Percentiles rank a stretch among this genome's conserved stretches.
Evolutionary conservation across 2,329 filamentous ascomycete species (phyloP).

Genomic region (Chalara sp.): DNA sequence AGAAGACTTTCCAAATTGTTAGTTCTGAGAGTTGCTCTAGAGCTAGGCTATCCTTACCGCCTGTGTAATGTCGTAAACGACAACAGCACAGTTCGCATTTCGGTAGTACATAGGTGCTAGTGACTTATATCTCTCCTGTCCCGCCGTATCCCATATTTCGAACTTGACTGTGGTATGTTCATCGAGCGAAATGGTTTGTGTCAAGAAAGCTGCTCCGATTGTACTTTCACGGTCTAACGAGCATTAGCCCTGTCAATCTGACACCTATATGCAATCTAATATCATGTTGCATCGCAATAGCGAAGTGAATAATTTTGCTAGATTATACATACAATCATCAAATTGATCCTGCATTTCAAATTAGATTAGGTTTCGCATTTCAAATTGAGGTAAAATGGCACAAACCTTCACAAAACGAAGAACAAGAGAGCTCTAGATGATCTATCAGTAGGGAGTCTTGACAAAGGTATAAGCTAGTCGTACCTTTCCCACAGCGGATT

Average conservation of each 20-base stretch:
- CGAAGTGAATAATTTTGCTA: background rate
- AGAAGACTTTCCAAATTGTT: conserved; percentile 58
- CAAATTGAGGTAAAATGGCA: conserved; percentile 2
- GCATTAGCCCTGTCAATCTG: background rate
- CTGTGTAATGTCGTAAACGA: conserved; percentile 99
- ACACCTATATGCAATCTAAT: background rate
- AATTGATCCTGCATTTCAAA: conserved; percentile 75
- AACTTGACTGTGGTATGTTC: conserved; percentile 99
- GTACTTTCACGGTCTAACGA: conserved; percentile 22
- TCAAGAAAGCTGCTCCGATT: conserved; percentile 83
- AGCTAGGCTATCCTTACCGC: conserved; percentile 53
- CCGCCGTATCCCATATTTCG: conserved; percentile 98
- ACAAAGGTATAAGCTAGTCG: conserved; percentile 13
- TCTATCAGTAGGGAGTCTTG: conserved; percentile 12
- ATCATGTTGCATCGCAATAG: background rate
- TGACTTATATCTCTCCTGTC: conserved; percentile 98
- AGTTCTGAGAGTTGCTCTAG: conserved; percentile 2
- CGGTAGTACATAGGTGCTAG: conserved; percentile 99
- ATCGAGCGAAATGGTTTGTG: conserved; percentile 96
- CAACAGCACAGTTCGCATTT: conserved; percentile 98
- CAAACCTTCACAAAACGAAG: conserved; percentile 94
- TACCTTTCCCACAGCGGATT: conserved; percentile 99
- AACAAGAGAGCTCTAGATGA: conserved; percentile 81
- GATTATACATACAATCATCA: conserved; percentile 50
- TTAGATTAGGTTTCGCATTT: conserved; percentile 2